Evolutionary conservation across 2,329 filamentous ascomycete genomes (phyloP), one percentile per base, ranked within the genome.

Genomic region (Paracoccidioides lutzii): DNA sequence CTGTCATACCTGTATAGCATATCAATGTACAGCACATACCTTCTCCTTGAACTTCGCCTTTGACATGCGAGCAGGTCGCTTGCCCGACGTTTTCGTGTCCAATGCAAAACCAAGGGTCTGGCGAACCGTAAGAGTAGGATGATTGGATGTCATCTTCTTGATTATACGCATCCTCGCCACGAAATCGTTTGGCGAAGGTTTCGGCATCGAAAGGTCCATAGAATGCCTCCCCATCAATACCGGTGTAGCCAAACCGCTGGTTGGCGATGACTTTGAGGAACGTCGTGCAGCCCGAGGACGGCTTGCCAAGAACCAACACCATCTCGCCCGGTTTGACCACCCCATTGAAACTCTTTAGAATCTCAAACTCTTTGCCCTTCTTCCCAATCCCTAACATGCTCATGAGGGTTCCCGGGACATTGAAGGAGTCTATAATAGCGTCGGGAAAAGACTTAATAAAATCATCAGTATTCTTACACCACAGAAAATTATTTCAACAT

Each of bases 81-180:
- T 90, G 14, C 59, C 85, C 84, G 90, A 89, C 12, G 88, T 84
- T 71, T 94, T 95, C 37, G 84, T 87, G 65, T 93, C 87, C 3
- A 94, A 74, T 0, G 90, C 90, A 65, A 95, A 95, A 0, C 81
- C 83, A 0, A 95, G 78, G 0, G 90, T 95, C 67, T 95, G 88
- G 55, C 87, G 85, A 2, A 95, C 90, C 0, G 89, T 93, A 30
- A 96, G 76, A 0, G 88, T 93, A 0, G 90, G 81, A 62, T 90
- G 84, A 63, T 95, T n/a, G 89, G 28, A 91, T 78, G 62, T 95
- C 90, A 61, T 94, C 88, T 68, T 91, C 87, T 62, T 87, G 83
- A 65, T 89, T 91, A 73, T 94, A 95, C 4, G 91, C 84, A 0
- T 87, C 84, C 71, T 95, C 88, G 52, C 88, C 88, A 35, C 88